Base-by-base conservation (phyloP, 1,284 basidiomycete genomes). In the Ustilago bromivora region DNA sequence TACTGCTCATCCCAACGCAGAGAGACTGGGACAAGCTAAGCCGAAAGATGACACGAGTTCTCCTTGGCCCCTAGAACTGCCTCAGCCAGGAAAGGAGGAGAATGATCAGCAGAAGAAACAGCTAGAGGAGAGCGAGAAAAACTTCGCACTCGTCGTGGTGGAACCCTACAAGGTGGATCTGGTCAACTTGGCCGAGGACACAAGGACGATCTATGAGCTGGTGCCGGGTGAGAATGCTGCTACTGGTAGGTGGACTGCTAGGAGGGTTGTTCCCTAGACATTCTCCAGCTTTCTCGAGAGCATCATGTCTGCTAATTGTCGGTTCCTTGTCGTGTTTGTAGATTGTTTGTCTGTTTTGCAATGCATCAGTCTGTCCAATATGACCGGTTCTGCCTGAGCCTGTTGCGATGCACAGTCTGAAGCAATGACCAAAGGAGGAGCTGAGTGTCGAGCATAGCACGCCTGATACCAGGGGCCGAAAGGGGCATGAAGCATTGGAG, bases 161-260 rank as follows among this genome's bases (percentile, higher is more conserved):
- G 84, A 86, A 49, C 82, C 86, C 13, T 72, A 74, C 55, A 69
- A 72, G n/a, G 82, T 87, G 6, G 86, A 87, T 57, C 59, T 87
- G 74, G 82, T 86, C 49, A 83, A 82, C 31, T 43, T 83, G 15
- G 59, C 68, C 8, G 79, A 85, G 10, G 80, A 86, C 56, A 74
- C 74, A 15, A 78, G 86, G 31, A 83, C 78, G 6, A 54, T 81
- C 28, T 87, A 84, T 58, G 70, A 66, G 51, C 62, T 81, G 31
- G 60, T 56, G 11, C 31, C 56, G 12, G 79, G 77, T 51, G 41
- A 78, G 19, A 58, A 19, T 46, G 76, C 69, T 2, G 70, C 70
- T 4, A 66, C 61, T 2, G 68, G 66, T 11, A 63, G 67, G 11
- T 87, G 85, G 86, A 76, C 75, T 10, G 78, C 80, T 63, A 65